phyloP scores from a whole-genome alignment of 805 yeast species.

The Saturnispora quitensis region DNA sequence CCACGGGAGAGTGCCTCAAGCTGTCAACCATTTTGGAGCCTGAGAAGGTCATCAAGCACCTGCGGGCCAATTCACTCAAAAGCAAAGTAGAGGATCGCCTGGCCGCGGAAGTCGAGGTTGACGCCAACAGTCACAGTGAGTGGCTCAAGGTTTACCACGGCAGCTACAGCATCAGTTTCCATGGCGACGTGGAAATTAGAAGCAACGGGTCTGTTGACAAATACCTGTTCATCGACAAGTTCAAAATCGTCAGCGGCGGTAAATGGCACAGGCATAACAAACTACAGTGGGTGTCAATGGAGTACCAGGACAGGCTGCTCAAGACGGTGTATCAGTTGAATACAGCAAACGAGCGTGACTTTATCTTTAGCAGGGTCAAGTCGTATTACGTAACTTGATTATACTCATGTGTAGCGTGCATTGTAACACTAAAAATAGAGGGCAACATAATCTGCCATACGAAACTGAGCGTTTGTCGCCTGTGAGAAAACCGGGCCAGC shows the following conservation, averaged over 20 bases:
- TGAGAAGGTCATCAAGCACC: conserved; percentile 31
- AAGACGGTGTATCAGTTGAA: conserved; percentile 31
- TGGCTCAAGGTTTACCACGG: conserved; percentile 38
- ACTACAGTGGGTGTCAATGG: conserved; percentile 61
- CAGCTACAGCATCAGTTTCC: conserved; percentile 47
- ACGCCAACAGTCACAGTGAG: conserved; percentile 14
- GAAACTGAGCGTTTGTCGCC: too few species aligned
- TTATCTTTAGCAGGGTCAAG: conserved; percentile 61
- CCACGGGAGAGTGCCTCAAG: conserved; percentile 66
- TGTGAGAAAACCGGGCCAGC: too few species aligned
- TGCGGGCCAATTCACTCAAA: neutral
- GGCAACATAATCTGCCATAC: too few species aligned
- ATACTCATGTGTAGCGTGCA: too few species aligned
- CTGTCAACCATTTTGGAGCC: conserved; percentile 72
- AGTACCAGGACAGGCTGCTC: conserved; percentile 30
- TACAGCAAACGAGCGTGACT: conserved; percentile 66
- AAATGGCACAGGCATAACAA: conserved; percentile 52
- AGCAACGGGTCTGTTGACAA: conserved; percentile 50
- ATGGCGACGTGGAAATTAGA: conserved; percentile 42
- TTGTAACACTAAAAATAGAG: too few species aligned
- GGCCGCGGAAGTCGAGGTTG: neutral
- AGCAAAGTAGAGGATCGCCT: neutral
- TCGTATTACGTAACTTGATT: conserved; percentile 6
- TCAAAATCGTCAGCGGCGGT: conserved; percentile 52
- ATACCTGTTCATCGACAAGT: conserved; percentile 54